Evolutionary conservation across 345 rosid genomes (phyloP), one percentile per base, ranked within the genome.

Genomic region (Diplotaxis tenuifolia): DNA sequence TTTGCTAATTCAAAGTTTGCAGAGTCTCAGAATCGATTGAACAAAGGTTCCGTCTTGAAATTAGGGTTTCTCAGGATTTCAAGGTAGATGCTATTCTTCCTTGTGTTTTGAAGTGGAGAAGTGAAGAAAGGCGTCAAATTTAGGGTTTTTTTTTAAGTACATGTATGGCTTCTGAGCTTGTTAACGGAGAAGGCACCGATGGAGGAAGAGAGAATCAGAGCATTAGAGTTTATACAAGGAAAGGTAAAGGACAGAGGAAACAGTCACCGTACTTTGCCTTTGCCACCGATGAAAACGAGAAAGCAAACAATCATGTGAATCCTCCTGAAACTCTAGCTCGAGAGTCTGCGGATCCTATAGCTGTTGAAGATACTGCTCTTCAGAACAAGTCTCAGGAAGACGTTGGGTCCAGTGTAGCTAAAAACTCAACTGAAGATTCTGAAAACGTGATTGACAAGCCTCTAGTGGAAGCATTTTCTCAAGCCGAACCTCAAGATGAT

Each of bases 101-200:
- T 40, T 45, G 47, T 61, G 45, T 42, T 70, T 16, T 70, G 1
- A 50, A 9, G 29, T 32, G 9, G 57, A 20, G 7, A 70, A 79
- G 71, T 42, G 62, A 47, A 20, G 34, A 31, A 4, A 40, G 25
- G 7, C 56, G 15, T 34, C 23, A 14, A 76, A 63, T 78, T 83
- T 76, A 84, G 88, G 89, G 81, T 88, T 80, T 27, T 27, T 76
- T 54, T 45, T 74, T 55, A 68, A 80, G 70, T 88, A 80, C 83
- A 81, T 89, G 96, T 81, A 95, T 92, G 99, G 99, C 96, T 83
- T 95, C 96, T 65, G 96, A 83, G 89, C 83, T 87, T 75, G 79
- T 80, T 73, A 88, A 77, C 49, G 93, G 87, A 75, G 94, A 82
- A 16, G 89, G 83, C 70, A 84, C 77, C 63, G 89, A 83, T 78